phyloP scores from a whole-genome alignment of 139 green algal genomes.

The Auxenochlorella protothecoides region DNA sequence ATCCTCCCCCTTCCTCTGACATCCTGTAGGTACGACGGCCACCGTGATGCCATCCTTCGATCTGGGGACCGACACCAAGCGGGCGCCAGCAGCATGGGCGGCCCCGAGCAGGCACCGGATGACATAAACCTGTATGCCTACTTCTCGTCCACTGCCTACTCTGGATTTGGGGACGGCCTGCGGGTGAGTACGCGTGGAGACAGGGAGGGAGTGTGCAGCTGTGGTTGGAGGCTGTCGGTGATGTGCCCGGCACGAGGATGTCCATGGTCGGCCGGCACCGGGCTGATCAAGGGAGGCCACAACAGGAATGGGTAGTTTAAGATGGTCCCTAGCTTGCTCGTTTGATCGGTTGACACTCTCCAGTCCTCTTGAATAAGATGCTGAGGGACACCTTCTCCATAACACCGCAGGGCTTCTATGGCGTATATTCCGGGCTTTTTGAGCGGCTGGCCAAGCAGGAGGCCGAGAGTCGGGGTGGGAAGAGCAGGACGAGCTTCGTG shows the following conservation, averaged over 20 bases:
- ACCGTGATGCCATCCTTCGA: constrained; percentile 77
- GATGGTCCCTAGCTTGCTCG: no score
- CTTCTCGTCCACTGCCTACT: constrained; percentile 68
- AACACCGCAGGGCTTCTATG: constrained; percentile 70
- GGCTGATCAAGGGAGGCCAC: no score
- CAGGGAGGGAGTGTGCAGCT: background rate
- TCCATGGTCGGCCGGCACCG: no score
- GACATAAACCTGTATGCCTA: constrained; percentile 75
- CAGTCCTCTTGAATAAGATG: no score
- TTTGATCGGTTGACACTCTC: no score
- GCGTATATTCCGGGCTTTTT: constrained; percentile 79
- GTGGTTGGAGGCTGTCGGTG: background rate
- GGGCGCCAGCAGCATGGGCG: constrained; percentile 30
- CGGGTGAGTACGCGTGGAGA: constrained; percentile 26
- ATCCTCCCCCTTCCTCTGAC: background rate
- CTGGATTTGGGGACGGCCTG: constrained; percentile 67
- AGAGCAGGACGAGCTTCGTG: no score
- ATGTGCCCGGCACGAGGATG: no score
- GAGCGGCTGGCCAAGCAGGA: constrained; percentile 57
- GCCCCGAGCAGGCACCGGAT: constrained; percentile 27
- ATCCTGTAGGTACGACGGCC: constrained; percentile 75
- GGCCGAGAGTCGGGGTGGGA: background rate
- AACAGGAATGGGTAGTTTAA: no score
- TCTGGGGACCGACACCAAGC: constrained; percentile 64
- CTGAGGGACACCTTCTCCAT: background rate